A percentile compares a stretch with the other conserved stretches of the same genome.
phyloP scores from a whole-genome alignment of 2,329 filamentous ascomycete genomes.

The Ophiosphaerella narmari region DNA sequence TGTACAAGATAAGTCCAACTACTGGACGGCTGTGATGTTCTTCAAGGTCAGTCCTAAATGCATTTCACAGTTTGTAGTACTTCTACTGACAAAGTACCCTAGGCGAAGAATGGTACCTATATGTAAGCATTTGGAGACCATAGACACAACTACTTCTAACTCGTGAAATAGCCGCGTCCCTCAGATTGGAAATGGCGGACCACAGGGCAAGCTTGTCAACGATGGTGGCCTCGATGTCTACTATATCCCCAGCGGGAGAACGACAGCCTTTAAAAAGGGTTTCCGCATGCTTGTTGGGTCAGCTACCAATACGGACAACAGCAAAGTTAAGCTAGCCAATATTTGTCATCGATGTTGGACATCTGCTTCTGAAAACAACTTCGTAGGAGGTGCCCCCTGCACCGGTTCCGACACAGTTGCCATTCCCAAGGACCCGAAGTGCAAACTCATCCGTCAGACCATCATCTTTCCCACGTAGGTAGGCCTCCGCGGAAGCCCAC shows the following conservation, averaged over 20 bases:
- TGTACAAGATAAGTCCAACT: conserved; percentile 40
- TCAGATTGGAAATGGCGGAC: conserved; percentile 38
- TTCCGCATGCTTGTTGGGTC: conserved; percentile 42
- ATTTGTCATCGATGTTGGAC: conserved; percentile 48
- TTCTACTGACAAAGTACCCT: too few relatives aligned
- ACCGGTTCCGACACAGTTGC: conserved; percentile 56
- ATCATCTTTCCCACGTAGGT: conserved; percentile 53
- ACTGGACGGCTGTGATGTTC: conserved; percentile 46
- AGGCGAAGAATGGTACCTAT: conserved; percentile 38
- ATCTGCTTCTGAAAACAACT: conserved; percentile 52
- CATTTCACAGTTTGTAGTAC: too few relatives aligned
- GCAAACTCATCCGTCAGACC: conserved; percentile 60
- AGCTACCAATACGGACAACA: conserved; percentile 36
- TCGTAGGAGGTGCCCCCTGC: conserved; percentile 58
- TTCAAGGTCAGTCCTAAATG: conserved; percentile 21
- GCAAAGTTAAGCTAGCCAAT: conserved; percentile 33
- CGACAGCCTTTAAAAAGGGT: conserved; percentile 42
- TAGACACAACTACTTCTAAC: background rate
- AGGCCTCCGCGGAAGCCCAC: too few relatives aligned
- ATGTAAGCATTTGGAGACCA: conserved; percentile 9
- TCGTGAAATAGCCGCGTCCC: background rate
- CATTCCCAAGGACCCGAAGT: conserved; percentile 52
- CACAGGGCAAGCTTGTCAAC: conserved; percentile 41
- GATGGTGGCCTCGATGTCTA: conserved; percentile 43
- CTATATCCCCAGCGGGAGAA: conserved; percentile 42